Conservation (phyloP, 768 basidiomycete species). For the Gymnopilus junonius region DNA sequence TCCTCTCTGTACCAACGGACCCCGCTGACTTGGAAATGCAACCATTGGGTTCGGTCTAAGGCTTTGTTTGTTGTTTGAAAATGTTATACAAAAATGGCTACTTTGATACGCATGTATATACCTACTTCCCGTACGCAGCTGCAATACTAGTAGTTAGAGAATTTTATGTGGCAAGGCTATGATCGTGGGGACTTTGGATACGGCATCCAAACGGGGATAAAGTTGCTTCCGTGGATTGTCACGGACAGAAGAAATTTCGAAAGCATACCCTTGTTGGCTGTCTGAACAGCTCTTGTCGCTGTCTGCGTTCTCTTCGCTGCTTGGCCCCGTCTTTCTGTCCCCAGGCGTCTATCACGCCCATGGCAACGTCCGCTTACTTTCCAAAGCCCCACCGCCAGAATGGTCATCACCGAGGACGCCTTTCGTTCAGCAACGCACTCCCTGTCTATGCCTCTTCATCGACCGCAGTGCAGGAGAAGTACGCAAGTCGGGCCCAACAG, state of each 20-base stretch:
- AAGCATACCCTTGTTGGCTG: slow-evolving; percentile 17
- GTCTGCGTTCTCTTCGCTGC: background rate
- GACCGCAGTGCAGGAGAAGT: slow-evolving; percentile 67
- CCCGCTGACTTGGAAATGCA: slow-evolving; percentile 77
- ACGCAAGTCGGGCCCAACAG: slow-evolving; percentile 43
- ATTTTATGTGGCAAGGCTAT: background rate
- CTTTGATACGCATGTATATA: background rate
- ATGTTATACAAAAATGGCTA: background rate
- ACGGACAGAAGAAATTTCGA: slow-evolving; percentile 22
- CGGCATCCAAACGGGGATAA: slow-evolving; percentile 16
- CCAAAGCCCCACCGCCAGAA: slow-evolving; percentile 48
- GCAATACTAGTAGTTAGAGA: background rate
- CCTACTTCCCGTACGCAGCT: background rate
- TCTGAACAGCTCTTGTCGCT: slow-evolving; percentile 12
- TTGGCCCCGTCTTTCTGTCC: background rate
- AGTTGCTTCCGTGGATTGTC: slow-evolving; percentile 13
- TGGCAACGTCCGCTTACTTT: slow-evolving; percentile 55
- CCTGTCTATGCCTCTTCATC: slow-evolving; percentile 36
- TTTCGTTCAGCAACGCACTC: slow-evolving; percentile 33
- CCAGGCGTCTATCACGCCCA: slow-evolving; percentile 9
- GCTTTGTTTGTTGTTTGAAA: background rate
- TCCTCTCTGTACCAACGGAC: slow-evolving; percentile 84
- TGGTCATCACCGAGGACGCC: slow-evolving; percentile 44
- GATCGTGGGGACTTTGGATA: slow-evolving; percentile 4
- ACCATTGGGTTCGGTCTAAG: slow-evolving; percentile 45